A percentile compares a stretch with the other conserved stretches of the same genome.
Evolutionary conservation across 305 asterid species (phyloP).

Genomic region (Rubia tinctorum): DNA sequence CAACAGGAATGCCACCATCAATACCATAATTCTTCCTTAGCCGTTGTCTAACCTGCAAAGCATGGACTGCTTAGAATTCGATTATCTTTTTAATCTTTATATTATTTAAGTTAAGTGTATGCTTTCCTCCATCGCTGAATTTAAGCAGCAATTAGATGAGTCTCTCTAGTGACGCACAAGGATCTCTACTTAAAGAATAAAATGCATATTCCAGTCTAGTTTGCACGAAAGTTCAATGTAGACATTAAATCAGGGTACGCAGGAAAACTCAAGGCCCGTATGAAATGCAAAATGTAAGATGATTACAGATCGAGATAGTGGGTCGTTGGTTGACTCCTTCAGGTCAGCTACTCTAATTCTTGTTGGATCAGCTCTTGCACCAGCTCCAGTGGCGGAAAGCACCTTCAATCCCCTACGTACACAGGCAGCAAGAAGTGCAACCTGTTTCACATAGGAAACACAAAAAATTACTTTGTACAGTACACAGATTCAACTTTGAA

Average conservation of each 20-base stretch:
- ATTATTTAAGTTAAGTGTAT: not conserved
- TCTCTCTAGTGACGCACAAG: not conserved
- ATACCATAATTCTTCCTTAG: slow-evolving; percentile 77
- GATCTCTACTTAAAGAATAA: not conserved
- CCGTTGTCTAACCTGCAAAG: slow-evolving; percentile 79
- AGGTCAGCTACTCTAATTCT: slow-evolving; percentile 95
- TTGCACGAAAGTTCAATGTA: not conserved
- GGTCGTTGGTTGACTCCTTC: slow-evolving; percentile 93
- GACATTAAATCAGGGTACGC: not conserved
- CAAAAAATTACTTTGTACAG: not conserved
- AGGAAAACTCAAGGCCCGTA: slow-evolving; percentile 1
- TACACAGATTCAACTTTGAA: not conserved
- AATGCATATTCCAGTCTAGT: not conserved
- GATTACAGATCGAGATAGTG: slow-evolving; percentile 88
- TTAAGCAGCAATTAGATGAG: not conserved
- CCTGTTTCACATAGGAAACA: slow-evolving; percentile 43
- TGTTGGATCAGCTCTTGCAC: slow-evolving; percentile 97
- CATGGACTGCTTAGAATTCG: too few species aligned
- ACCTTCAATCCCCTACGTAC: slow-evolving; percentile 89
- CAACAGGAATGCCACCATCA: slow-evolving; percentile 97
- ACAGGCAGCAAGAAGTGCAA: slow-evolving; percentile 96
- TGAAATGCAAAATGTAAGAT: slow-evolving; percentile 18
- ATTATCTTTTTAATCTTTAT: not conserved
- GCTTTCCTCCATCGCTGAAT: not conserved
- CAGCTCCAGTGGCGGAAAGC: slow-evolving; percentile 96